These are phyloP conservation scores for Xylaria telfairii DNA, from an alignment of 495 filamentous ascomycete genomes.

Conservation along the genomic window DNA sequence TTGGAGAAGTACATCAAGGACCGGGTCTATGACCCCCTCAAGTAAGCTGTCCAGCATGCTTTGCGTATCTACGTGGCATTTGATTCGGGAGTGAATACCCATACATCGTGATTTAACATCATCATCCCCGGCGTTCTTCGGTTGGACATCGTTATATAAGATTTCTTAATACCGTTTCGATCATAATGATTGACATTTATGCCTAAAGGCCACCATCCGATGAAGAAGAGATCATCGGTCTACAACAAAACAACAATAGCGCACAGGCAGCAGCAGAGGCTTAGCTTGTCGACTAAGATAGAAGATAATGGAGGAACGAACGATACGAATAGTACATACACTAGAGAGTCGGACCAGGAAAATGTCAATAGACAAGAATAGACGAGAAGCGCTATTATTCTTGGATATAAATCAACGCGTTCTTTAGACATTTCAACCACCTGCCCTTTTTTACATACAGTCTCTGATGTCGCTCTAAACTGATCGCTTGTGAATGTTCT, in stretches of 20 bases:
- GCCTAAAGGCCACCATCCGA: constrained; percentile 22
- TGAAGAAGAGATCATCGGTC: constrained; percentile 1
- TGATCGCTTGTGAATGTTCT: not conserved
- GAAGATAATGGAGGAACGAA: constrained; percentile 15
- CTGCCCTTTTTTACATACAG: too few species aligned
- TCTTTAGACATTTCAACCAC: not conserved
- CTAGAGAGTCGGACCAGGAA: constrained; percentile 2
- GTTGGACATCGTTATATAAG: constrained; percentile 10
- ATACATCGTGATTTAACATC: constrained; percentile 30
- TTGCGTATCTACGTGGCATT: constrained; percentile 26
- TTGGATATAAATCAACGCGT: constrained; percentile 1
- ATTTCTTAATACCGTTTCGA: constrained; percentile 27
- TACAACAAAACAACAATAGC: constrained; percentile 9
- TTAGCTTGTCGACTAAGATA: constrained; percentile 9
- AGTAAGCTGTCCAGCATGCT: constrained; percentile 30
- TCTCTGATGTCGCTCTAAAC: not conserved
- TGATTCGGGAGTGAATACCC: constrained; percentile 17
- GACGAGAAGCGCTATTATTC: not conserved
- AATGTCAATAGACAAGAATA: constrained; percentile 22
- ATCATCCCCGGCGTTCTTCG: constrained; percentile 26
- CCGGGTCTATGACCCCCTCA: constrained; percentile 78
- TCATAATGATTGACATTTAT: constrained; percentile 27
- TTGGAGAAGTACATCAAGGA: constrained; percentile 80
- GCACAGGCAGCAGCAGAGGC: constrained; percentile 15
- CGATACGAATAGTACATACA: constrained; percentile 8